Conservation (phyloP, 1,284 basidiomycete genomes). For the Tilletia indica region DNA sequence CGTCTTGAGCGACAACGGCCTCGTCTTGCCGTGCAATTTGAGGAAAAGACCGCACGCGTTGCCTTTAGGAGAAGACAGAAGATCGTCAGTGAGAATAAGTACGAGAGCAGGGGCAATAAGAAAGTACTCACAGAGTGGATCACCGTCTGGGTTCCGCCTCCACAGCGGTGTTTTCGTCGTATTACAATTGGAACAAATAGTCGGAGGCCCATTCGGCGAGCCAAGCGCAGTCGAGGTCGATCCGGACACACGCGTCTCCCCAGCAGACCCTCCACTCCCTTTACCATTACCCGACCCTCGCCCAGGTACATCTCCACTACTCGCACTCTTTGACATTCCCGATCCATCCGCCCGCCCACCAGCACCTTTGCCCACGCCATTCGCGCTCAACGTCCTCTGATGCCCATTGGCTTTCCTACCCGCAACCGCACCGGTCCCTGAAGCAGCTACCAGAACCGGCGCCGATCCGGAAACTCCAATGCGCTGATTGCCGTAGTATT, state of each 20-base stretch:
- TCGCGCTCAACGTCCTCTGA: not conserved
- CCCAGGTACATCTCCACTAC: slow-evolving; percentile 4
- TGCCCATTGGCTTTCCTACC: not conserved
- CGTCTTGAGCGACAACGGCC: slow-evolving; percentile 89
- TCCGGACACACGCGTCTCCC: not conserved
- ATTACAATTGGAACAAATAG: slow-evolving; percentile 87
- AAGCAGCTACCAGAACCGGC: not conserved
- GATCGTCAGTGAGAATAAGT: slow-evolving; percentile 28
- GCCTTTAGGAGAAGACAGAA: slow-evolving; percentile 27
- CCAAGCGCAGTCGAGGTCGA: slow-evolving; percentile 9
- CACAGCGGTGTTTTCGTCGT: slow-evolving; percentile 94
- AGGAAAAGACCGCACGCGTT: slow-evolving; percentile 60
- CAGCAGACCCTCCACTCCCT: not conserved
- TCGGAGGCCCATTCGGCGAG: slow-evolving; percentile 59
- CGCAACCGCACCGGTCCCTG: not conserved
- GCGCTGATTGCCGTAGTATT: slow-evolving; percentile 10
- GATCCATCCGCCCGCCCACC: not conserved
- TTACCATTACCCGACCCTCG: not conserved
- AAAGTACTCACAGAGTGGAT: slow-evolving; percentile 67
- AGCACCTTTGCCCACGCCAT: not conserved
- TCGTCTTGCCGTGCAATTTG: slow-evolving; percentile 92
- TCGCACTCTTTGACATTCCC: not conserved
- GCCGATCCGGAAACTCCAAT: not conserved
- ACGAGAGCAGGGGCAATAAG: slow-evolving; percentile 29
- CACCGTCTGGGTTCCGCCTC: slow-evolving; percentile 90